Percentiles rank a stretch among this genome's conserved stretches.
phyloP scores from a whole-genome alignment of 495 filamentous ascomycete genomes.

The Penicillium herquei region DNA sequence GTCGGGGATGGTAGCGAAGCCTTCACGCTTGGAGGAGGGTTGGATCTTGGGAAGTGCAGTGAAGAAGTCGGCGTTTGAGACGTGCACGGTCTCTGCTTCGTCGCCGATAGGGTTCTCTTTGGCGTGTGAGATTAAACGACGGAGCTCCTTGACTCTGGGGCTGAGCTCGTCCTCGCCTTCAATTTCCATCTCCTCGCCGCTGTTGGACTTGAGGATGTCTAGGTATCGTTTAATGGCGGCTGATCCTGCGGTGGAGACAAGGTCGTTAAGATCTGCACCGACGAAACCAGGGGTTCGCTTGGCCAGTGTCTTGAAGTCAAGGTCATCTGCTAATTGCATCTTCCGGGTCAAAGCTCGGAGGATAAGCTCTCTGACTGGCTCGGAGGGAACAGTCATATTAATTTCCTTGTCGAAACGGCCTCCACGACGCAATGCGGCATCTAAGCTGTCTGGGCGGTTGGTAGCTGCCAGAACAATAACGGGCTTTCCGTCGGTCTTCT shows the following conservation, averaged over 20 bases:
- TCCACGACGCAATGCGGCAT: slow-evolving; percentile 80
- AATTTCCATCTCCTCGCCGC: slow-evolving; percentile 53
- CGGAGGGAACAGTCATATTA: slow-evolving; percentile 91
- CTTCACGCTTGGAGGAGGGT: slow-evolving; percentile 91
- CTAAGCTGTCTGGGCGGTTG: slow-evolving; percentile 86
- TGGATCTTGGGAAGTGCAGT: slow-evolving; percentile 81
- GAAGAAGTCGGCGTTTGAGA: slow-evolving; percentile 67
- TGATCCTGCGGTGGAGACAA: slow-evolving; percentile 72
- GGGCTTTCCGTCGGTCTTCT: slow-evolving; percentile 80
- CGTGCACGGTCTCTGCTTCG: slow-evolving; percentile 41
- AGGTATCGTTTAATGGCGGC: slow-evolving; percentile 62
- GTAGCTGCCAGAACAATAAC: slow-evolving; percentile 94
- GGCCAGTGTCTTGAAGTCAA: slow-evolving; percentile 77
- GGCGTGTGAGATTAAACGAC: slow-evolving; percentile 54
- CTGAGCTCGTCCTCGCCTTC: slow-evolving; percentile 40
- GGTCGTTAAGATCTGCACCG: slow-evolving; percentile 84
- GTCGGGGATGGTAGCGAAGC: slow-evolving; percentile 95
- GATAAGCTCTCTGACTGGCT: slow-evolving; percentile 79
- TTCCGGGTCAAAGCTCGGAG: slow-evolving; percentile 73
- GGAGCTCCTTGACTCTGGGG: slow-evolving; percentile 47
- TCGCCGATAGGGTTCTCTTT: slow-evolving; percentile 48
- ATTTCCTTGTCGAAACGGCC: slow-evolving; percentile 92
- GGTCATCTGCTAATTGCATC: slow-evolving; percentile 63
- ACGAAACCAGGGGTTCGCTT: slow-evolving; percentile 93
- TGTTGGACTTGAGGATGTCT: slow-evolving; percentile 50